Base-by-base conservation (phyloP, 2,329 filamentous ascomycete species). In the Fusarium caatingaense region DNA sequence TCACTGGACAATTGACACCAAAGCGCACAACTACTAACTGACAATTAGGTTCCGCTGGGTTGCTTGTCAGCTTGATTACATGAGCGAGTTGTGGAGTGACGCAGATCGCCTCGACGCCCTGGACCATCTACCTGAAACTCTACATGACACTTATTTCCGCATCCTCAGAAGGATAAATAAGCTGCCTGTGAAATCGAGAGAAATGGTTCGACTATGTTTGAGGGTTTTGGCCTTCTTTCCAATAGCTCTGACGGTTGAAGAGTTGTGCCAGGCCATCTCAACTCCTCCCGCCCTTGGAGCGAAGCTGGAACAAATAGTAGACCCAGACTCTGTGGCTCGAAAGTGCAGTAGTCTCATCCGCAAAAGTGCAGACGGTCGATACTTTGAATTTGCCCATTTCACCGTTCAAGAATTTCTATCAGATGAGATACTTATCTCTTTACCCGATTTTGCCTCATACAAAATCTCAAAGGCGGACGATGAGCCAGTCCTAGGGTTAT, bases 1-100 rank as follows among this genome's bases (percentile, higher is more conserved):
- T 15, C 12, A 7, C 6, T 30, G 1, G 12, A 15, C 6, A 8
- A 41, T 20, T 20, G 10, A 12, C 1, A 2, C 10, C 1, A 28
- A 28, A 28, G 27, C 27, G 10, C 3, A 11, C 10, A 27, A 11
- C 1, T 11, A 42, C 41, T 42, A 16, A 44, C 54, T 2, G 10
- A 2, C 1, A 27, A 1, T 4, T 10, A 71, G 69, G 69, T 71
- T 71, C 11, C 69, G 69, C 0, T 72, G 69, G 69, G 69, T 65
- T 11, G 44, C 54, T 4, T 72, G 69, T 10, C 66, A 72, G 16
- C 27, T 72, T 0, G 66, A 72, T 16, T 66, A 70, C 30, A 45
- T 72, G 10, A 49, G 49, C 3, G 64, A 68, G 2, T 46, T 56
- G n/a, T 25, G 25, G 1, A 56, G 13, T 3, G 69, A 72, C 13